phyloP scores from a whole-genome alignment of 1,139 yeast genomes.

The Saccharomyces hybrid region DNA sequence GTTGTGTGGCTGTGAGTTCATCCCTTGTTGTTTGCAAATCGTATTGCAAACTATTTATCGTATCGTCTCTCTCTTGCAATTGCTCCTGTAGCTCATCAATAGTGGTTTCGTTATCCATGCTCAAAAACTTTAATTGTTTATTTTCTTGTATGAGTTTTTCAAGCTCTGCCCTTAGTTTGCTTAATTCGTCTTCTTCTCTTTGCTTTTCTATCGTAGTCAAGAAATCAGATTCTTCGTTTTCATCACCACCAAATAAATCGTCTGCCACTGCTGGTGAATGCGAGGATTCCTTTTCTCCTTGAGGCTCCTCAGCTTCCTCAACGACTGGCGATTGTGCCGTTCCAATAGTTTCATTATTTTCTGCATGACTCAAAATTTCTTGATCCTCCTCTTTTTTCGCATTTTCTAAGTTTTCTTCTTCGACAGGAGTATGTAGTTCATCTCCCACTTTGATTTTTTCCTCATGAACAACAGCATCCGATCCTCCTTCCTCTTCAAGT shows the following conservation, averaged over 20 bases:
- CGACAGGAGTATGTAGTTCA: not conserved
- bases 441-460: constrained; percentile 4
- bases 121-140: constrained; percentile 34
- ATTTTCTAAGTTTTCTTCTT: not conserved
- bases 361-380: not conserved
- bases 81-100: constrained; percentile 35
- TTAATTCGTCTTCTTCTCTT: constrained; percentile 26
- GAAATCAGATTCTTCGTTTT: constrained; percentile 20
- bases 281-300: not conserved
- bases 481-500: not conserved
- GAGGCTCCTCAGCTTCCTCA: not conserved
- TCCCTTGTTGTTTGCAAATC: constrained; percentile 11
- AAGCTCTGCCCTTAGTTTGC: constrained; percentile 25
- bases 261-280: not conserved
- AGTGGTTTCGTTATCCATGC: constrained; percentile 43
- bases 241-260: constrained; percentile 9
- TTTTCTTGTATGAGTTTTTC: constrained; percentile 30
- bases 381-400: not conserved
- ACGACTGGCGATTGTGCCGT: constrained; percentile 1
- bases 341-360: not conserved
- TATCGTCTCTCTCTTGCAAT: constrained; percentile 30
- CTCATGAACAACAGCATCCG: not conserved
- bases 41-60: constrained; percentile 28
- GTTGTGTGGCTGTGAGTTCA: constrained; percentile 19
- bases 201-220: constrained; percentile 29